phyloP scores from a whole-genome alignment of 306 rosid genomes.

The Dicorynia guianensis region DNA sequence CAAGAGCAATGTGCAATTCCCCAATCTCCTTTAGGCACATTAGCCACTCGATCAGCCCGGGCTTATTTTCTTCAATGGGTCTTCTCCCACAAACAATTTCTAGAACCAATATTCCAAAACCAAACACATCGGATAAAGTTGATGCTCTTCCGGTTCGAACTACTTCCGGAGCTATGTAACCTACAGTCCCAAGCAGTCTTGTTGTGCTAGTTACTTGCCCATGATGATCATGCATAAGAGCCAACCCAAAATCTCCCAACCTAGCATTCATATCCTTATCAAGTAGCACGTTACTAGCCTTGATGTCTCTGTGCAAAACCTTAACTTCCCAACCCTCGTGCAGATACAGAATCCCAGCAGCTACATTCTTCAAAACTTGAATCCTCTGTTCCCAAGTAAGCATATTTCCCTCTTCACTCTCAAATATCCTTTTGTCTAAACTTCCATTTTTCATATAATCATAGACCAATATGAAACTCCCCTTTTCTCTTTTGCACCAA shows the following conservation, averaged over 20 bases:
- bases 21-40: slow-evolving; percentile 49
- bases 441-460: slow-evolving; percentile 78
- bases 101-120: slow-evolving; percentile 65
- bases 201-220: slow-evolving; percentile 55
- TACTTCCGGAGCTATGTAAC: slow-evolving; percentile 75
- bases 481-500: slow-evolving; percentile 74
- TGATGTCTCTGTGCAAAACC: slow-evolving; percentile 76
- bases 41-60: slow-evolving; percentile 60
- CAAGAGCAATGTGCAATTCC: slow-evolving; percentile 50
- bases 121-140: slow-evolving; percentile 59
- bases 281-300: slow-evolving; percentile 70
- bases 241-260: slow-evolving; percentile 71
- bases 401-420: slow-evolving; percentile 46
- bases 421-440: slow-evolving; percentile 66
- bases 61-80: slow-evolving; percentile 60
- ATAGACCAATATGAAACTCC: slow-evolving; percentile 63
- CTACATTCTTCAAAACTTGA: slow-evolving; percentile 62
- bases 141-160: slow-evolving; percentile 56
- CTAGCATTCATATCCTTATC: slow-evolving; percentile 74
- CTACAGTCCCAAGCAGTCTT: slow-evolving; percentile 66
- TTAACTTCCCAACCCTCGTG: slow-evolving; percentile 79
- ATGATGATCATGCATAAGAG: slow-evolving; percentile 58
- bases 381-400: slow-evolving; percentile 65
- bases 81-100: slow-evolving; percentile 68
- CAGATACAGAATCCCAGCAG: slow-evolving; percentile 60